These are phyloP conservation scores for Termitomyces sp. DNA, from an alignment of 768 basidiomycete species.

Conservation along the genomic window DNA sequence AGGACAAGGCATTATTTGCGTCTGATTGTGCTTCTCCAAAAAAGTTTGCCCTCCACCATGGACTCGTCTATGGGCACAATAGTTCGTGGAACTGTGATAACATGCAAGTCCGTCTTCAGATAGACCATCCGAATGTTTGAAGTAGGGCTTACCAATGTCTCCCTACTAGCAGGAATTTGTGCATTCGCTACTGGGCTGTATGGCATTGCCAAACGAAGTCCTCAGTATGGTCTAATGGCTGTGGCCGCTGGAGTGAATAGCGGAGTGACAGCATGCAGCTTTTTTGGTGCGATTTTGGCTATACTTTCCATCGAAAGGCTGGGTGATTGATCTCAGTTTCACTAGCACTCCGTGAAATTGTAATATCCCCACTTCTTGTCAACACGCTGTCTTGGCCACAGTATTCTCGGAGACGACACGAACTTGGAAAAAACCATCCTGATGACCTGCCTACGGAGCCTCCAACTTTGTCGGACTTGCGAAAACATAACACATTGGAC, in stretches of 20 bases:
- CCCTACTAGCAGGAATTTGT: conserved; percentile 47
- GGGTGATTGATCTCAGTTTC: background rate
- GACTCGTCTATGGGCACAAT: conserved; percentile 34
- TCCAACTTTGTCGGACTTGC: conserved; percentile 46
- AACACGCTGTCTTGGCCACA: conserved; percentile 38
- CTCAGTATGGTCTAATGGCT: conserved; percentile 41
- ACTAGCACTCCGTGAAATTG: conserved; percentile 70
- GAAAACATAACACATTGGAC: conserved; percentile 59
- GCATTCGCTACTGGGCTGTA: conserved; percentile 42
- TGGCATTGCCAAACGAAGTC: conserved; percentile 40
- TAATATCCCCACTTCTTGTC: conserved; percentile 59
- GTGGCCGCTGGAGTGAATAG: conserved; percentile 66
- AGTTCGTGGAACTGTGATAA: conserved; percentile 50
- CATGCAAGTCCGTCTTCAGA: conserved; percentile 75
- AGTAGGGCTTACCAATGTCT: conserved; percentile 18
- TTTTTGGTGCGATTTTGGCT: conserved; percentile 58
- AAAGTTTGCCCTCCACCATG: conserved; percentile 18
- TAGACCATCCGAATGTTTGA: conserved; percentile 13
- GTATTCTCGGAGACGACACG: conserved; percentile 37
- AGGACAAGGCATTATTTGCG: conserved; percentile 3
- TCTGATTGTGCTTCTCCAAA: conserved; percentile 2
- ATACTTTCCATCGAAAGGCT: background rate
- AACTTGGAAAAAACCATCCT: conserved; percentile 17
- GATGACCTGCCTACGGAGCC: conserved; percentile 2
- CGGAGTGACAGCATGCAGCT: conserved; percentile 63